Conservation (phyloP, 345 rosid genomes). For the Euphorbia lathyris region DNA sequence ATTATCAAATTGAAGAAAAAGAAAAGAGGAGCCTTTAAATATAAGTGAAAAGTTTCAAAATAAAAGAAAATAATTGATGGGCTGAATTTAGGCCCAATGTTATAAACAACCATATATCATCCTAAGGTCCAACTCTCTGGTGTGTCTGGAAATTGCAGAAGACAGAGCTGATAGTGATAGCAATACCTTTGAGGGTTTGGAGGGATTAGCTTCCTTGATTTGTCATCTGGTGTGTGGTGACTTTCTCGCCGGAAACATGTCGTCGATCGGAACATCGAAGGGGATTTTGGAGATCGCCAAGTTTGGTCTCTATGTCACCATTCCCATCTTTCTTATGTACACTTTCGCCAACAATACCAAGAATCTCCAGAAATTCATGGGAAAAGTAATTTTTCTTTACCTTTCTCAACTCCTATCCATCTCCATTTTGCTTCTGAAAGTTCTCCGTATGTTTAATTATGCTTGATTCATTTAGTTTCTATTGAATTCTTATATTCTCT, state of each 20-base stretch:
- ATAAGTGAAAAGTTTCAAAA: no score
- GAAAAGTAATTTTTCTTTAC: conserved; percentile 45
- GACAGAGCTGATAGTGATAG: no score
- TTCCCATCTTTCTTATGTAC: conserved; percentile 76
- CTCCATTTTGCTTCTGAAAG: background rate
- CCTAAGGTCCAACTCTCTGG: background rate
- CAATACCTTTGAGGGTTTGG: background rate
- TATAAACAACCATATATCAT: background rate
- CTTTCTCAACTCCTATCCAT: background rate
- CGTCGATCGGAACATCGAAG: conserved; percentile 66
- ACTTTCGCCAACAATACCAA: conserved; percentile 74
- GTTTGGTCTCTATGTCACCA: conserved; percentile 65
- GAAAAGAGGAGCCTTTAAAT: no score
- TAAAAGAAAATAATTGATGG: no score
- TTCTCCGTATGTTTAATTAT: background rate
- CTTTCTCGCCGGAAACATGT: conserved; percentile 38
- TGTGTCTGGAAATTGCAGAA: background rate
- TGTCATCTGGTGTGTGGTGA: background rate
- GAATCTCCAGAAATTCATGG: conserved; percentile 81
- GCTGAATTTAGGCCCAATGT: no score
- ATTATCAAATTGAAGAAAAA: no score
- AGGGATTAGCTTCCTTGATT: background rate
- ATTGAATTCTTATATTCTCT: background rate
- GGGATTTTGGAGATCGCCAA: conserved; percentile 79
- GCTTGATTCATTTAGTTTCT: background rate